Base-by-base conservation (phyloP, 139 green algal genomes). In the Picochlorum sp. region DNA sequence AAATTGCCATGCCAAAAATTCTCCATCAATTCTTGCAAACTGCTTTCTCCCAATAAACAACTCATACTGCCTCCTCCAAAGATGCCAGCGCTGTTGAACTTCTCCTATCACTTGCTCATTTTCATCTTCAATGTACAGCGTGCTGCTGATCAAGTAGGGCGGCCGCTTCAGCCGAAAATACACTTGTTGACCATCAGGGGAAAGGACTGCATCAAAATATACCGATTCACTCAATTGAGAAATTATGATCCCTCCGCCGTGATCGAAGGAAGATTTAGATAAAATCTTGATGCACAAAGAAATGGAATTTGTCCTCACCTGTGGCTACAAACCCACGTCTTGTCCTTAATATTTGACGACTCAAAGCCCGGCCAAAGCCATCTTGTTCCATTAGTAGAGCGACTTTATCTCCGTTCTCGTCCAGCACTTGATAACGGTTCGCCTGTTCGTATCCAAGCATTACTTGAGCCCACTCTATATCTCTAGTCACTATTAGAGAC, bases 1-100 rank as follows among this genome's bases (percentile, higher is more conserved):
- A 69, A 95, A 95, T 55, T 95, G 84, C 86, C 85, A 95, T 5
- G 86, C 86, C 36, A 94, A 71, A 20, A 95, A 82, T 54, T 56
- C 75, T 18, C 79, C 81, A 12, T 80, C 63, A 43, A 90, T 80
- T 29, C 54, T 44, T 8, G 81, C 77, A 75, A 89, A 89, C 67
- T 93, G 85, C 22, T 58, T 58, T 41, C 43, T 26, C 14, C 36
- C 59, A 61, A 64, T 33, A 30, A 39, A 94, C 20, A 94, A 61
- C 63, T 92, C 82, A 57, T 94, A 94, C 47, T 84, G 85, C 18
- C 86, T 69, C 37, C 57, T 47, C 74, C 68, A 81, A 24, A 82
- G 62, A 66, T 92, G 76, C 85, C 85, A 94, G 18, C 73, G 69
- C 80, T 92, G 85, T 4, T 83, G 67, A 52, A 93, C 84, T 69